These are phyloP conservation scores for apple (Malus domestica) DNA, from an alignment of 306 rosid species.

Conservation along the genomic window DNA sequence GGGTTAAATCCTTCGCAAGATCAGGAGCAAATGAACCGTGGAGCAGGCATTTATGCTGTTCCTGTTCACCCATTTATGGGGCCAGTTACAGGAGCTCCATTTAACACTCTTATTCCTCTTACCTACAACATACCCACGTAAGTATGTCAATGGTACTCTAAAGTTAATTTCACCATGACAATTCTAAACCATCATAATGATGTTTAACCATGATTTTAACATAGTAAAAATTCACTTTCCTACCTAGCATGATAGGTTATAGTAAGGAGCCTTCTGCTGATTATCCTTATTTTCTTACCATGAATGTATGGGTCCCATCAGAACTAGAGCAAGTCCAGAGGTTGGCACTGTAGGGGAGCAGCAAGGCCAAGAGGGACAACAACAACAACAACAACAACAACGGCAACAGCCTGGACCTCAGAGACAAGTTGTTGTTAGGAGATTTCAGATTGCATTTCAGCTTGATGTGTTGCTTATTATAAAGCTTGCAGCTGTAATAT, in stretches of 20 bases:
- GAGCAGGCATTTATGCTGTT: conserved; percentile 92
- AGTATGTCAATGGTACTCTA: conserved; percentile 17
- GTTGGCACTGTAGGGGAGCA: conserved; percentile 49
- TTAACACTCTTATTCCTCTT: conserved; percentile 66
- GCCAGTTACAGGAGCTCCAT: conserved; percentile 58
- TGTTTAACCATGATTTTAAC: background rate
- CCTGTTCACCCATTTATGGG: conserved; percentile 56
- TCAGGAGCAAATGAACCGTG: conserved; percentile 59
- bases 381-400: conserved; percentile 50
- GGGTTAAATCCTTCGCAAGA: conserved; percentile 38
- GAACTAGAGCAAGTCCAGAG: conserved; percentile 54
- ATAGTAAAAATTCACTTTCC: background rate
- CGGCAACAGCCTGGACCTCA: conserved; percentile 76
- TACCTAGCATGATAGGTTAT: background rate
- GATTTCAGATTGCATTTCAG: conserved; percentile 90
- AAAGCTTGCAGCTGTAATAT: conserved; percentile 92
- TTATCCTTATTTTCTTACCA: conserved; percentile 6
- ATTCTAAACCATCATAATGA: background rate
- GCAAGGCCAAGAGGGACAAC: conserved; percentile 66
- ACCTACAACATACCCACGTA: conserved; percentile 82
- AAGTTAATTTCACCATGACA: background rate
- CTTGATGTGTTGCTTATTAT: conserved; percentile 80
- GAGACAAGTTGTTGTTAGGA: conserved; percentile 75
- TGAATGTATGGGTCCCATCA: conserved; percentile 18
- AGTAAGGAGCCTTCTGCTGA: background rate